Percentiles rank a stretch among this genome's conserved stretches.
phyloP scores from a whole-genome alignment of 805 yeast genomes.

The Brettanomyces naardenensis region DNA sequence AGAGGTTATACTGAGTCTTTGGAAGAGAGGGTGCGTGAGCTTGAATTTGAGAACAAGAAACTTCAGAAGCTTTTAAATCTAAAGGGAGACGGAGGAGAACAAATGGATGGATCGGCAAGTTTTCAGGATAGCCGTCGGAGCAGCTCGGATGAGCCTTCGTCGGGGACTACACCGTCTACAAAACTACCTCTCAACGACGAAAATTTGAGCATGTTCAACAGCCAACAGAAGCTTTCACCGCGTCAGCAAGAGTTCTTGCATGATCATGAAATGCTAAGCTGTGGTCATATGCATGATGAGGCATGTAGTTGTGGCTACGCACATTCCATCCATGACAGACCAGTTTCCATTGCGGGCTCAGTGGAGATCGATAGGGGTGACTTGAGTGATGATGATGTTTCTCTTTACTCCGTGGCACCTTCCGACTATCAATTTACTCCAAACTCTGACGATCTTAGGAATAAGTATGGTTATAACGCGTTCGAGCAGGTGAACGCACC shows the following conservation, averaged over 20 bases:
- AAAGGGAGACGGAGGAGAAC: conserved; percentile 20
- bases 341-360: conserved; percentile 60
- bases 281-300: conserved; percentile 35
- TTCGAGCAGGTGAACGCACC: conserved; percentile 68
- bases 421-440: conserved; percentile 13
- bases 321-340: conserved; percentile 50
- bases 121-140: not conserved
- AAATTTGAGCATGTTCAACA: conserved; percentile 23
- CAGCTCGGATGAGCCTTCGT: not conserved
- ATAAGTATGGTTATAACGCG: conserved; percentile 20
- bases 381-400: conserved; percentile 39
- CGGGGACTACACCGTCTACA: not conserved
- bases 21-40: conserved; percentile 80
- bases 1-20: conserved; percentile 87
- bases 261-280: conserved; percentile 10
- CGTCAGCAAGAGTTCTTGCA: conserved; percentile 11
- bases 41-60: conserved; percentile 74
- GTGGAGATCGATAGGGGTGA: conserved; percentile 40
- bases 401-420: conserved; percentile 21
- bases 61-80: conserved; percentile 55
- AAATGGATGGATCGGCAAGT: not conserved
- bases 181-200: conserved; percentile 19
- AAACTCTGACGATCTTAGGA: conserved; percentile 17
- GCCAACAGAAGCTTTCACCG: conserved; percentile 7
- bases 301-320: conserved; percentile 52